Evolutionary conservation across 345 rosid genomes (phyloP).

Genomic region (Eucalyptus melliodora): DNA sequence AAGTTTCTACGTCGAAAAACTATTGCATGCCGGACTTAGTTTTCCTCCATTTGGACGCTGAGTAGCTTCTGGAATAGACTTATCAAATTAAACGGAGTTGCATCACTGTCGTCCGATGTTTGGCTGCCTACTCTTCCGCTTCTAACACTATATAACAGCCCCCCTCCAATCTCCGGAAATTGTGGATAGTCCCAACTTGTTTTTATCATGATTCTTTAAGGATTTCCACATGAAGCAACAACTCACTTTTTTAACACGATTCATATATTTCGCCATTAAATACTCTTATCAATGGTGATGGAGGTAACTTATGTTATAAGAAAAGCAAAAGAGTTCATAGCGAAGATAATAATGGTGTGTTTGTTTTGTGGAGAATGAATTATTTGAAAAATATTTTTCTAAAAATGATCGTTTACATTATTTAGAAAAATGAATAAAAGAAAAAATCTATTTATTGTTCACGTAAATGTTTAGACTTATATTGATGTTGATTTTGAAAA

Average conservation of each 20-base stretch:
- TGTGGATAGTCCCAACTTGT: background rate
- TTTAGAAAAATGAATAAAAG: too few species aligned
- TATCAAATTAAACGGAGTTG: background rate
- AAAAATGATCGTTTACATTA: too few species aligned
- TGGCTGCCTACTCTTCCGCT: background rate
- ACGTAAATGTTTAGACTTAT: rapidly evolving
- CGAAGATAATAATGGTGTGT: background rate
- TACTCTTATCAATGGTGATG: background rate
- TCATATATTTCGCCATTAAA: background rate
- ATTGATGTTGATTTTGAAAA: background rate
- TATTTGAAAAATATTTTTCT: too few species aligned
- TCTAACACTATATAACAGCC: background rate
- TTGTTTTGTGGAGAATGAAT: too few species aligned
- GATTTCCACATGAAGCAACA: background rate
- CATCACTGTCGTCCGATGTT: background rate
- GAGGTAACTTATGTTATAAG: background rate
- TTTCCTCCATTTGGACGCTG: background rate
- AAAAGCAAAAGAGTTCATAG: background rate
- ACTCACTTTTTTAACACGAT: background rate
- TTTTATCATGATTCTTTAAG: background rate
- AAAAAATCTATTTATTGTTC: too few species aligned
- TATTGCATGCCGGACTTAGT: background rate
- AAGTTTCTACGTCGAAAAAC: background rate
- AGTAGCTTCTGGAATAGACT: background rate
- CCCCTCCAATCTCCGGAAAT: background rate